These are phyloP conservation scores for Golubevia sp. DNA, from an alignment of 1,284 basidiomycete species.

Conservation along the genomic window DNA sequence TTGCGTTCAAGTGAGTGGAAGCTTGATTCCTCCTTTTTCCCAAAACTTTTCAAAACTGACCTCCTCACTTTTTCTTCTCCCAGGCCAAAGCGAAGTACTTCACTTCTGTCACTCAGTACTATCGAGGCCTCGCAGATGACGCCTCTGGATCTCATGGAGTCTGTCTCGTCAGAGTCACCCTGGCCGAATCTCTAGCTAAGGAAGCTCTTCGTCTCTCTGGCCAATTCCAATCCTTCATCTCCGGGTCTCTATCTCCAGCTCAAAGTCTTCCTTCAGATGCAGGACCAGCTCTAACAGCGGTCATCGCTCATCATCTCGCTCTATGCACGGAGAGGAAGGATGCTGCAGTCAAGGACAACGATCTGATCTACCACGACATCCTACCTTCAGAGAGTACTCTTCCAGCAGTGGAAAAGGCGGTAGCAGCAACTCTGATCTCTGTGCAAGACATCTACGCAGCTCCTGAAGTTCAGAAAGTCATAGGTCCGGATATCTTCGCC, in stretches of 20 bases:
- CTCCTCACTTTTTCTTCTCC: neutral
- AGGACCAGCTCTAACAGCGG: slow-evolving; percentile 17
- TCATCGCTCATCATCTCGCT: slow-evolving; percentile 32
- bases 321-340: slow-evolving; percentile 35
- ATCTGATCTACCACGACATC: slow-evolving; percentile 60
- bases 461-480: slow-evolving; percentile 51
- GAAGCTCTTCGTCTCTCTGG: slow-evolving; percentile 33
- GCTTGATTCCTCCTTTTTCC: too few relatives aligned
- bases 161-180: slow-evolving; percentile 40
- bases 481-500: slow-evolving; percentile 55
- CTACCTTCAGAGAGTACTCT: slow-evolving; percentile 44
- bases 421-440: slow-evolving; percentile 44
- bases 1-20: slow-evolving; percentile 29
- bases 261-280: slow-evolving; percentile 47
- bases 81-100: slow-evolving; percentile 45
- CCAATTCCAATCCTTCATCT: slow-evolving; percentile 14
- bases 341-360: slow-evolving; percentile 55
- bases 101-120: slow-evolving; percentile 49
- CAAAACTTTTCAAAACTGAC: slow-evolving; percentile 2
- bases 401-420: slow-evolving; percentile 42
- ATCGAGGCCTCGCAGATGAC: slow-evolving; percentile 49
- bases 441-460: slow-evolving; percentile 55
- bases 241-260: slow-evolving; percentile 11
- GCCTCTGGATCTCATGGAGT: slow-evolving; percentile 39
- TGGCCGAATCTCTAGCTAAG: slow-evolving; percentile 42